Evolutionary conservation across 257 asterid species (phyloP).

Genomic region (Anisodus acutangulus): DNA sequence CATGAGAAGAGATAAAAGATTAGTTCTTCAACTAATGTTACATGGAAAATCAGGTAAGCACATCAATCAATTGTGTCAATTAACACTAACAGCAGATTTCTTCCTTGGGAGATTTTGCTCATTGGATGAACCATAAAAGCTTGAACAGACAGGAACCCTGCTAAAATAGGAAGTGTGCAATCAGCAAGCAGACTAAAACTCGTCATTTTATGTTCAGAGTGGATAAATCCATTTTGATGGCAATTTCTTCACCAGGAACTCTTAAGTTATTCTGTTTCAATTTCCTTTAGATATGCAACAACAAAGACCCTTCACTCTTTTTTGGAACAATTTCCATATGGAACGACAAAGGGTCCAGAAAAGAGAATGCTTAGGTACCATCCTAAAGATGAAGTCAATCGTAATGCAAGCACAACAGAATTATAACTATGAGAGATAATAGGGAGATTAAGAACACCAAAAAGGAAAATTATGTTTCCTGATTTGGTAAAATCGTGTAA

Average conservation of each 20-base stretch:
- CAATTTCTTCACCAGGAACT: not conserved
- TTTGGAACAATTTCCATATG: not conserved
- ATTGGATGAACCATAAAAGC: constrained; percentile 25
- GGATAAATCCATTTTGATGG: constrained; percentile 7
- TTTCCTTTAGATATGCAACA: constrained; percentile 15
- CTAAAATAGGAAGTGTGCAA: constrained; percentile 1
- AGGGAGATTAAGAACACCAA: not conserved
- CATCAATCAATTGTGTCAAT: not conserved
- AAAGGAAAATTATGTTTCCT: not conserved
- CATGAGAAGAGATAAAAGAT: constrained; percentile 14
- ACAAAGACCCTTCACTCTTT: not conserved
- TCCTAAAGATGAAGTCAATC: not conserved
- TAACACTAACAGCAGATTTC: constrained; percentile 21
- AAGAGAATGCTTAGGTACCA: not conserved
- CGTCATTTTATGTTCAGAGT: not conserved
- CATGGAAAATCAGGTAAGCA: constrained; percentile 9
- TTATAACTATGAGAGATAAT: not conserved
- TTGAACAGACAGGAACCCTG: constrained; percentile 13
- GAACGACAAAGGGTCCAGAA: not conserved
- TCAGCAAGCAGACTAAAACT: constrained; percentile 23
- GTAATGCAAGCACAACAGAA: constrained; percentile 10
- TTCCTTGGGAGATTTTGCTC: constrained; percentile 26
- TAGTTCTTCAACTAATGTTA: constrained; percentile 23
- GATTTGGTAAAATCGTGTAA: not conserved
- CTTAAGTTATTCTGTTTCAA: not conserved